These are phyloP conservation scores for Poronia punctata DNA, from an alignment of 495 filamentous ascomycete species.

Conservation along the genomic window DNA sequence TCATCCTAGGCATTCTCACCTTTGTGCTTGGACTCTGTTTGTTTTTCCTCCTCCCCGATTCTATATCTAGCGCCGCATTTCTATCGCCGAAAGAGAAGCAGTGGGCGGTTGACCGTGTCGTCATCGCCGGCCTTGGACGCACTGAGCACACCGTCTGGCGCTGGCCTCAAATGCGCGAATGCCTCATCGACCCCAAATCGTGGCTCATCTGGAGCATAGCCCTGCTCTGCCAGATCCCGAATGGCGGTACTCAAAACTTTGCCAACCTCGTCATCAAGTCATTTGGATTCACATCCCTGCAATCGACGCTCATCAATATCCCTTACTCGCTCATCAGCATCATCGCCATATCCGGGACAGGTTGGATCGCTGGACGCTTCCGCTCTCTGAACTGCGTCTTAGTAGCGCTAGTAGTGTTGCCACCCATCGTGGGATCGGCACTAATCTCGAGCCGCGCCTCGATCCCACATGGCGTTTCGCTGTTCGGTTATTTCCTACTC, in stretches of 20 bases:
- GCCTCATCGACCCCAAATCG: conserved; percentile 36
- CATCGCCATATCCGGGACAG: conserved; percentile 25
- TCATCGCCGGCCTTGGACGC: conserved; percentile 28
- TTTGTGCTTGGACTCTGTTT: conserved; percentile 23
- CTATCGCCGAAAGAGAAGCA: conserved; percentile 21
- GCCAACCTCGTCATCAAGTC: conserved; percentile 33
- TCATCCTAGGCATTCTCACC: conserved; percentile 27
- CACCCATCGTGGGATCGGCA: conserved; percentile 32
- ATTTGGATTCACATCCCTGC: conserved; percentile 34
- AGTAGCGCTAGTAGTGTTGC: conserved; percentile 30
- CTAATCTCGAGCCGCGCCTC: conserved; percentile 26
- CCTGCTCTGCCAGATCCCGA: conserved; percentile 37
- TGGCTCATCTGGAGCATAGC: conserved; percentile 34
- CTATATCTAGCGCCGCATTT: conserved; percentile 21
- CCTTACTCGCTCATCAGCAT: conserved; percentile 31
- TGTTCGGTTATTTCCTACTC: conserved; percentile 30
- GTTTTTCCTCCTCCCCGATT: conserved; percentile 27
- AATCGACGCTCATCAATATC: conserved; percentile 31
- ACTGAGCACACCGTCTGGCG: conserved; percentile 29
- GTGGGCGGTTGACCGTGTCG: conserved; percentile 28
- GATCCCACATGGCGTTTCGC: conserved; percentile 21
- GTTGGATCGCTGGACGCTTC: conserved; percentile 34
- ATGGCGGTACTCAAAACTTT: conserved; percentile 39
- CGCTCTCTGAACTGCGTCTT: conserved; percentile 33
- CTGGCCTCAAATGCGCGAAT: conserved; percentile 30